Conservation (phyloP, 495 filamentous ascomycete species). For the Chaetomium cochliodes region DNA sequence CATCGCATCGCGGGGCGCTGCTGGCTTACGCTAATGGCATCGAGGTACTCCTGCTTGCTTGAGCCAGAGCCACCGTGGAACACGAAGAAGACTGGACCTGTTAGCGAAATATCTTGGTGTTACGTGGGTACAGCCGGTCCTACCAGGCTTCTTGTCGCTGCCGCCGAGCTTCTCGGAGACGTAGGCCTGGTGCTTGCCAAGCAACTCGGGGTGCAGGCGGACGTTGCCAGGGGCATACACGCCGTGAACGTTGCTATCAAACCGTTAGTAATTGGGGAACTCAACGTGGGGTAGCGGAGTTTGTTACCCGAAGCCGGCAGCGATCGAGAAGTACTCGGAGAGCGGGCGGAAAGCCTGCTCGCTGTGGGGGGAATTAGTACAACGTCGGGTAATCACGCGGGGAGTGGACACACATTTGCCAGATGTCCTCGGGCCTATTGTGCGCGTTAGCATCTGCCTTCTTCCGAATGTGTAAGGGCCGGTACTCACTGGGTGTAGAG, state of each 20-base stretch:
- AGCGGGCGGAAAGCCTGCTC: slow-evolving; percentile 73
- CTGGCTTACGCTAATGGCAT: slow-evolving; percentile 65
- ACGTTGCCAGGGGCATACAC: slow-evolving; percentile 99
- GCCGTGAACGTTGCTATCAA: slow-evolving; percentile 87
- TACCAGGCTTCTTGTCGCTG: slow-evolving; percentile 70
- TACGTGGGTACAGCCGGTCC: not conserved
- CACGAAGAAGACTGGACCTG: slow-evolving; percentile 75
- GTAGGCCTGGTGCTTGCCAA: slow-evolving; percentile 89
- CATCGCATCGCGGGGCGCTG: no score
- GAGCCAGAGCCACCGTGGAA: slow-evolving; percentile 98
- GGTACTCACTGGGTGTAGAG: slow-evolving; percentile 75
- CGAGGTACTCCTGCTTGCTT: slow-evolving; percentile 78
- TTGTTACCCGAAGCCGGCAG: slow-evolving; percentile 71
- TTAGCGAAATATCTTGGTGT: slow-evolving; percentile 9
- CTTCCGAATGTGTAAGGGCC: not conserved
- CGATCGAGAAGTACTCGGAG: slow-evolving; percentile 94
- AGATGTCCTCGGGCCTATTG: slow-evolving; percentile 79
- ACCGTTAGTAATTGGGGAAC: not conserved
- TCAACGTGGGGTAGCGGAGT: no score
- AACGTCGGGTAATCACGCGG: not conserved
- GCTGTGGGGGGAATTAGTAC: slow-evolving; percentile 15
- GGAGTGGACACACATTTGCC: slow-evolving; percentile 58
- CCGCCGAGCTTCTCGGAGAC: slow-evolving; percentile 68
- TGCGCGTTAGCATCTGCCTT: not conserved
- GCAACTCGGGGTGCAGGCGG: slow-evolving; percentile 87